These are phyloP conservation scores for Botrytis pseudocinerea DNA, from an alignment of 2,329 filamentous ascomycete genomes.

Conservation along the genomic window DNA sequence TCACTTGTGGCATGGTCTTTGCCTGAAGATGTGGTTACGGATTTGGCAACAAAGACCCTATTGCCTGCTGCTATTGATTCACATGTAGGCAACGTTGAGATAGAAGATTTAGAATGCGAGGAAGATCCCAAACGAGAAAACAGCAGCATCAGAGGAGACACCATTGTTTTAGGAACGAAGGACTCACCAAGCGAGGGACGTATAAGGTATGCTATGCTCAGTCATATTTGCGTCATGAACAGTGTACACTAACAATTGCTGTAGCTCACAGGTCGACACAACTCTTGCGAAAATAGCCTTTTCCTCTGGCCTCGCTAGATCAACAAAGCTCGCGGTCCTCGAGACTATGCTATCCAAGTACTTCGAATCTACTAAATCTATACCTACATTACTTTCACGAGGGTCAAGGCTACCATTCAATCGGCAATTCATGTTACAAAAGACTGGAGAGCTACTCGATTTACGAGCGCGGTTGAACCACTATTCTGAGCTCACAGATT, in stretches of 20 bases:
- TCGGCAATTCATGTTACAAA: slow-evolving; percentile 80
- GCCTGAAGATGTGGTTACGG: slow-evolving; percentile 69
- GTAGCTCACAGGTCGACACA: slow-evolving; percentile 48
- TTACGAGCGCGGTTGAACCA: slow-evolving; percentile 92
- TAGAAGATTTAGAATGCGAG: slow-evolving; percentile 85
- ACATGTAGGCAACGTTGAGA: slow-evolving; percentile 72
- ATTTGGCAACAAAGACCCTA: slow-evolving; percentile 69
- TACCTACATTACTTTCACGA: slow-evolving; percentile 74
- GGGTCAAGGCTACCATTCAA: slow-evolving; percentile 64
- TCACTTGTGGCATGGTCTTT: slow-evolving; percentile 92
- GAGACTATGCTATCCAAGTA: slow-evolving; percentile 81
- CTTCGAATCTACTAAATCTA: slow-evolving; percentile 80
- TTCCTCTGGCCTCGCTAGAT: slow-evolving; percentile 87
- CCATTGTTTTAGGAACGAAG: slow-evolving; percentile 84
- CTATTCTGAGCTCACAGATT: slow-evolving; percentile 94
- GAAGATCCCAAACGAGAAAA: slow-evolving; percentile 72
- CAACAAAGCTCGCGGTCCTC: slow-evolving; percentile 89
- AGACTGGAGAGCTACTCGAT: slow-evolving; percentile 88
- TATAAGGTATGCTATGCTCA: slow-evolving; percentile 27
- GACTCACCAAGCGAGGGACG: slow-evolving; percentile 48
- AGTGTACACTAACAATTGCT: slow-evolving; percentile 18
- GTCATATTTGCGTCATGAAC: not conserved
- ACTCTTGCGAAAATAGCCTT: slow-evolving; percentile 95
- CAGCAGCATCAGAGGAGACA: slow-evolving; percentile 80
- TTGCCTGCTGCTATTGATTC: slow-evolving; percentile 74